These are phyloP conservation scores for Talaromyces borbonicus DNA, from an alignment of 495 filamentous ascomycete genomes.

Conservation along the genomic window DNA sequence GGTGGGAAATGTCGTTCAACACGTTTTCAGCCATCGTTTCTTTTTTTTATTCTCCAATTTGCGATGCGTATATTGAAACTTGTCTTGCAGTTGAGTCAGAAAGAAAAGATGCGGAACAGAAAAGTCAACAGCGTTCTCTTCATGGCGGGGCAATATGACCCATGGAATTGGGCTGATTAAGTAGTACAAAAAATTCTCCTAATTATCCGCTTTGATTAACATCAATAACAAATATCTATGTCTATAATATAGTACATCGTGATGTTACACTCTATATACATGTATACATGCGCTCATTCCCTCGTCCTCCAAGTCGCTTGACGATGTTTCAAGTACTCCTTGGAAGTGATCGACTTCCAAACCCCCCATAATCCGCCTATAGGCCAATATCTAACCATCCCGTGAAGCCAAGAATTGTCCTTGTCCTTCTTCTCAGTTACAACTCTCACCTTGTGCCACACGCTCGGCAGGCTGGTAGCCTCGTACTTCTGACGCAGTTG, in stretches of 20 bases:
- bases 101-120: neutral
- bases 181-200: neutral
- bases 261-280: no score
- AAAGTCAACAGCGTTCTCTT: neutral
- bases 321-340: conserved; percentile 44
- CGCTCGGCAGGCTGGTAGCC: conserved; percentile 35
- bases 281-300: no score
- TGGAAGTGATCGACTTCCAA: conserved; percentile 43
- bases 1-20: conserved; percentile 93
- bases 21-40: conserved; percentile 56
- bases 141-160: neutral
- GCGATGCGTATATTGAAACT: no score
- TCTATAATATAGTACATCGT: no score
- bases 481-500: conserved; percentile 38
- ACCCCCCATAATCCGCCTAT: conserved; percentile 47
- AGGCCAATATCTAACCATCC: conserved; percentile 26
- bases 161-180: neutral
- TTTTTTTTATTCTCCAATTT: no score
- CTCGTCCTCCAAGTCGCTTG: conserved; percentile 40
- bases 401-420: conserved; percentile 11
- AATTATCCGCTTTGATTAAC: no score
- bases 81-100: neutral
- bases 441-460: conserved; percentile 46
- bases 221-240: no score
- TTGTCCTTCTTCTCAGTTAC: conserved; percentile 14